Conservation (phyloP, 2,329 filamentous ascomycete genomes). For the Fusarium torreyae region DNA sequence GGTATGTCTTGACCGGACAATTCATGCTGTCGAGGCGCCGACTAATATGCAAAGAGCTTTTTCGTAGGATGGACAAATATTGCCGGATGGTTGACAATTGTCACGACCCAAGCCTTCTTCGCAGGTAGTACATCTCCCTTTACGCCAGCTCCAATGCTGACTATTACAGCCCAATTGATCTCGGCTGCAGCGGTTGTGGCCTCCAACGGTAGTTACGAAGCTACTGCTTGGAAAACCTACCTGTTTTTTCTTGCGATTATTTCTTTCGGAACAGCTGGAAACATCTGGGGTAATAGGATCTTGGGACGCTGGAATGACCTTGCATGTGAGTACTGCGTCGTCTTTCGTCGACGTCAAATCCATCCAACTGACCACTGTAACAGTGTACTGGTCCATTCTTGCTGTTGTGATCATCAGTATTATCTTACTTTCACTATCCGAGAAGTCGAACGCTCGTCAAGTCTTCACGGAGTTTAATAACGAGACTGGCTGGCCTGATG, state of each 20-base stretch:
- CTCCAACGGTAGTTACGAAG: conserved; percentile 56
- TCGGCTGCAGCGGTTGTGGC: conserved; percentile 60
- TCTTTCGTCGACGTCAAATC: no score
- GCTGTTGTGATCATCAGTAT: conserved; percentile 61
- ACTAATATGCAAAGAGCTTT: conserved; percentile 55
- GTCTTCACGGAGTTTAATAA: conserved; percentile 63
- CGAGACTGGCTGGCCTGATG: conserved; percentile 62
- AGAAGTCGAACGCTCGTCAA: conserved; percentile 58
- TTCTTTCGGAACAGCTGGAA: conserved; percentile 45
- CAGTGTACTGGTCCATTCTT: conserved; percentile 60
- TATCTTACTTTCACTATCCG: conserved; percentile 57
- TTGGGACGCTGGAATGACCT: conserved; percentile 60
- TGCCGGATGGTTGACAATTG: conserved; percentile 61
- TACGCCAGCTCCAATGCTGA: background rate
- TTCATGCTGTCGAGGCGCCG: no score
- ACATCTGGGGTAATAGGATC: conserved; percentile 57
- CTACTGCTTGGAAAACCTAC: conserved; percentile 59
- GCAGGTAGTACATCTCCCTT: conserved; percentile 49
- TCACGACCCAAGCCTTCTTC: conserved; percentile 62
- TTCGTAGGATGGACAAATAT: conserved; percentile 61
- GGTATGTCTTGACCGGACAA: background rate
- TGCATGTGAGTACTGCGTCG: conserved; percentile 48
- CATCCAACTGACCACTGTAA: rapidly evolving
- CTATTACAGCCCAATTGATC: conserved; percentile 57
- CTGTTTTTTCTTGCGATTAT: conserved; percentile 57